Conservation (phyloP, 2,329 filamentous ascomycete species). For the Alternaria hordeiaustralica region DNA sequence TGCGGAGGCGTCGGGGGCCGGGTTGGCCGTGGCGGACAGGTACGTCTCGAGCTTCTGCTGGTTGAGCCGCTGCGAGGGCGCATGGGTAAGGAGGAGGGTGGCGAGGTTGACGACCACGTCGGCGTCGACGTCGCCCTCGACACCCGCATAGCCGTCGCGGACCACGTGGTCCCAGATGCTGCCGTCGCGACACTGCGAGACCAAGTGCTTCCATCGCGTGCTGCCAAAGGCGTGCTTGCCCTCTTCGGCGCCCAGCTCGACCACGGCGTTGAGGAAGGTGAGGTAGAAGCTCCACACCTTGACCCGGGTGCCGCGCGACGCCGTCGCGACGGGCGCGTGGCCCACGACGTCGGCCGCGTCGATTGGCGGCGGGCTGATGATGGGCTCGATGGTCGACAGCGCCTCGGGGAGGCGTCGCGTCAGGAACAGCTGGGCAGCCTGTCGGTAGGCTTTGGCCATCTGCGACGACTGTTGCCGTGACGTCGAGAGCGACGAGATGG, state of each 20-base stretch:
- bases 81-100: slow-evolving; percentile 89
- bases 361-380: slow-evolving; percentile 68
- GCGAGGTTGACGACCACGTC: slow-evolving; percentile 92
- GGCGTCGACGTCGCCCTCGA: slow-evolving; percentile 88
- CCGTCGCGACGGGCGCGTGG: slow-evolving; percentile 76
- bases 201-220: slow-evolving; percentile 82
- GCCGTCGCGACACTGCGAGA: slow-evolving; percentile 84
- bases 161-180: slow-evolving; percentile 95
- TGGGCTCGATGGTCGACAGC: slow-evolving; percentile 80
- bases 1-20: slow-evolving; percentile 66
- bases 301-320: slow-evolving; percentile 81
- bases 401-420: slow-evolving; percentile 93
- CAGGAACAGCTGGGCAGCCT: slow-evolving; percentile 91
- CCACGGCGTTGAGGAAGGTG: slow-evolving; percentile 87
- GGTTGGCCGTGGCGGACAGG: slow-evolving; percentile 76
- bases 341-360: slow-evolving; percentile 38
- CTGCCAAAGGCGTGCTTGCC: slow-evolving; percentile 88
- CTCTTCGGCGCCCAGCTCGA: slow-evolving; percentile 88
- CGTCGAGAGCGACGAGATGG: slow-evolving; percentile 72
- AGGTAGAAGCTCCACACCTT: slow-evolving; percentile 98
- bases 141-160: slow-evolving; percentile 82
- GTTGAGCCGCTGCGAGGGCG: slow-evolving; percentile 80
- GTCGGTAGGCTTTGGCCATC: slow-evolving; percentile 91
- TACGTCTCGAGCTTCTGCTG: slow-evolving; percentile 89
- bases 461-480: slow-evolving; percentile 71